Percentiles rank a stretch among this genome's conserved stretches.
phyloP scores from a whole-genome alignment of 805 yeast genomes.

The Candida succiphila region DNA sequence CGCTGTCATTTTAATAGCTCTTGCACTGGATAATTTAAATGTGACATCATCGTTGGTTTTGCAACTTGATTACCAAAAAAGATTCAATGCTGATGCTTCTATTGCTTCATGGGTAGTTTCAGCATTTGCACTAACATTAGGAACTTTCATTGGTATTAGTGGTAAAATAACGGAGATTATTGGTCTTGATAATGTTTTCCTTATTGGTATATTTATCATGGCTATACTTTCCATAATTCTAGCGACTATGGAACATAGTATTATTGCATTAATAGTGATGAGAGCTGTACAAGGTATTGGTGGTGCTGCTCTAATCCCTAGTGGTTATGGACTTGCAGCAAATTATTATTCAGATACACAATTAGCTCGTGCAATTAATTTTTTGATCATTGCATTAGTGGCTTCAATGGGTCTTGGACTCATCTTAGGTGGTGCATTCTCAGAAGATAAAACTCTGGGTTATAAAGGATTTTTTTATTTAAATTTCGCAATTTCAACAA shows the following conservation, averaged over 20 bases:
- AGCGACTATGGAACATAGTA: conserved; percentile 24
- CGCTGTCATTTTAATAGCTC: conserved; percentile 6
- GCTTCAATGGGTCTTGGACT: conserved; percentile 29
- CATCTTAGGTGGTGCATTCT: too few species aligned
- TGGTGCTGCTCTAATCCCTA: conserved; percentile 33
- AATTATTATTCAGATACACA: conserved; percentile 12
- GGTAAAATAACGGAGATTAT: conserved; percentile 33
- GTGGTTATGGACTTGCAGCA: too few species aligned
- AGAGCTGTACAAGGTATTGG: conserved; percentile 36
- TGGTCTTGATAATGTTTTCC: conserved; percentile 26
- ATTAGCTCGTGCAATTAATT: conserved; percentile 7
- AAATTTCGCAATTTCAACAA: conserved; percentile 20
- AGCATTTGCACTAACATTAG: conserved; percentile 33
- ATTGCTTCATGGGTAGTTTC: too few species aligned
- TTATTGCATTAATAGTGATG: conserved; percentile 28
- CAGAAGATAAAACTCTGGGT: conserved; percentile 25
- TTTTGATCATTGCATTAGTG: conserved; percentile 11
- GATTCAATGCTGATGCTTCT: conserved; percentile 29
- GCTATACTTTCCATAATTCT: conserved; percentile 20
- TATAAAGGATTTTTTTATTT: conserved; percentile 29
- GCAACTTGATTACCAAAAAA: conserved; percentile 21
- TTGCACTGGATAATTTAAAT: conserved; percentile 16
- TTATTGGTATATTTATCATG: conserved; percentile 9
- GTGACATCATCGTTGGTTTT: conserved; percentile 16
- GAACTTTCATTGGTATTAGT: conserved; percentile 30